Conservation (phyloP, 2,329 filamentous ascomycete genomes). For the Cytospora schulzeri region DNA sequence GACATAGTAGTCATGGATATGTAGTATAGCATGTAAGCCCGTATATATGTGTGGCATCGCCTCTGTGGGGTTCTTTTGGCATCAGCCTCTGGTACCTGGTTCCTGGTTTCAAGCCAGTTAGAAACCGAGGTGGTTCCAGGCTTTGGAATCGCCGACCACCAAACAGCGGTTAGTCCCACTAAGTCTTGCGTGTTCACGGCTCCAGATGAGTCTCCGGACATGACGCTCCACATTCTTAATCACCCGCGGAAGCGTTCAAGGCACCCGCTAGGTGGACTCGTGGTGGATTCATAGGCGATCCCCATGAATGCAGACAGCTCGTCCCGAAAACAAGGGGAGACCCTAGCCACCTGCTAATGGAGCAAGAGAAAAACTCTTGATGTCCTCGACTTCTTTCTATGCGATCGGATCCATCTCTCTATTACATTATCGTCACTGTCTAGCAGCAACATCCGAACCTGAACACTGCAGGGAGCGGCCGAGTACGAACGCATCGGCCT, state of each 20-base stretch:
- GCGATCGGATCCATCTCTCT: background rate
- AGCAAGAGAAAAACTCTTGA: constrained; percentile 14
- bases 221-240: constrained; percentile 11
- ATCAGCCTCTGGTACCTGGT: background rate
- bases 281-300: constrained; percentile 4
- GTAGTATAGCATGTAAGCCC: no score
- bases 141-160: background rate
- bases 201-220: constrained; percentile 7
- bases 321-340: constrained; percentile 6
- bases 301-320: constrained; percentile 13
- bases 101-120: background rate
- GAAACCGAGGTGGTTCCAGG: background rate
- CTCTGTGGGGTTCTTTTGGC: background rate
- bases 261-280: constrained; percentile 4
- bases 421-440: background rate
- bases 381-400: background rate
- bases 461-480: background rate
- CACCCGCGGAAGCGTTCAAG: constrained; percentile 8
- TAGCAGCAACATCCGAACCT: background rate
- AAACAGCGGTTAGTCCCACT: constrained; percentile 11
- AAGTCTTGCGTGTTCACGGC: constrained; percentile 1
- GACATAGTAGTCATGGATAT: background rate
- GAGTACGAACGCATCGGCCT: background rate
- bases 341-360: constrained; percentile 3
- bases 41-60: background rate